phyloP scores from a whole-genome alignment of 148 eudicot species.

The Rhododendron vialii region DNA sequence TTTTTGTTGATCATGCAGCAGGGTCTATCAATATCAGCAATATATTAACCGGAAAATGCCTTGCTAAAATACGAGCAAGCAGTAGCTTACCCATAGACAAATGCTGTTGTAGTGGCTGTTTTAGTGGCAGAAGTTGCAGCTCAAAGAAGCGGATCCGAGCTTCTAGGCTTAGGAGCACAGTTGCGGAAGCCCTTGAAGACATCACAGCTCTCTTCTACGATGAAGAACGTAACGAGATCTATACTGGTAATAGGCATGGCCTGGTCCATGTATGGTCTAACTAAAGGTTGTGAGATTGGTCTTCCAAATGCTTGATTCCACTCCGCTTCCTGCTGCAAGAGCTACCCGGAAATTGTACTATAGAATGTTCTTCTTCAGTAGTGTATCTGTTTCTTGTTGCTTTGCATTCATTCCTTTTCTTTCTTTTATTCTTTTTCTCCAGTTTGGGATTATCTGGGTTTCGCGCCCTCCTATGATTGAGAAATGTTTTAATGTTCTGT shows the following conservation, averaged over 20 bases:
- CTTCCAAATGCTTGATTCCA: constrained; percentile 1
- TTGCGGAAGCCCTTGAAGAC: constrained; percentile 84
- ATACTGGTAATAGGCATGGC: constrained; percentile 85
- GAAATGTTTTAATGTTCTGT: constrained; percentile 4
- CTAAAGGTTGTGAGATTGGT: constrained; percentile 29
- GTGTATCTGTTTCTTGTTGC: neutral
- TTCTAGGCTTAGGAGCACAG: constrained; percentile 54
- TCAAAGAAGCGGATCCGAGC: constrained; percentile 53
- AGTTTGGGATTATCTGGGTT: neutral
- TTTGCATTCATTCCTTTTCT: neutral
- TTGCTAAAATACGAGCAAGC: constrained; percentile 76
- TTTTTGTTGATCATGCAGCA: constrained; percentile 41
- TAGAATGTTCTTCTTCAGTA: neutral
- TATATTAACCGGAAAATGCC: constrained; percentile 91
- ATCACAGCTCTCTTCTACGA: constrained; percentile 92
- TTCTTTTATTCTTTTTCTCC: constrained; percentile 6
- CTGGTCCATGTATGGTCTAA: constrained; percentile 98
- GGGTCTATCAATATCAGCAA: constrained; percentile 93
- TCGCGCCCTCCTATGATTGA: neutral
- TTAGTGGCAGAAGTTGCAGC: constrained; percentile 33
- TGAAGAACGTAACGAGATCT: constrained; percentile 96
- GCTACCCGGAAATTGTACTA: neutral
- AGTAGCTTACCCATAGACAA: constrained; percentile 40
- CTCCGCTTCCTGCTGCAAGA: neutral
- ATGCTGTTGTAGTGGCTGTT: constrained; percentile 33